Base-by-base conservation (phyloP, 371 early-diverging fungal genomes). In the Synchytrium microbalum region DNA sequence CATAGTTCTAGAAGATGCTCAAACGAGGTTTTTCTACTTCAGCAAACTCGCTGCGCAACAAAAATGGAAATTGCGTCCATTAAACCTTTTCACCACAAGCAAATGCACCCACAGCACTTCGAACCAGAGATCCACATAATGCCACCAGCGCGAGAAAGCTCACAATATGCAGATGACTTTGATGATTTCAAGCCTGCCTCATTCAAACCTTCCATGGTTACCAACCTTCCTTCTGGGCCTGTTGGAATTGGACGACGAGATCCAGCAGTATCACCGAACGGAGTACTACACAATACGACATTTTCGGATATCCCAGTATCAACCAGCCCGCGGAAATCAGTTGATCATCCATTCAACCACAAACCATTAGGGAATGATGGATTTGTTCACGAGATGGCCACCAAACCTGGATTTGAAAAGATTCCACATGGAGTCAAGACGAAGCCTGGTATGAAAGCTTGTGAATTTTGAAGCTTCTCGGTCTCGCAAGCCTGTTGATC, bases 161-260 rank as follows among this genome's bases (percentile, higher is more conserved):
- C n/a, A n/a, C n/a, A n/a, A n/a, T 38, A 38, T 38, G 46, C 46
- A 38, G 46, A 38, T 19, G 46, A 38, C 46, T 38, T 38, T 38
- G 46, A 38, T 38, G 46, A 38, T 38, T 38, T 38, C 46, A 38
- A 38, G 19, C 46, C 46, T n/a, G n/a, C n/a, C n/a, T n/a, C n/a
- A n/a, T n/a, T n/a, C 5, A 38, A 38, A 38, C 46, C 19, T 19
- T 38, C 19, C 10, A 38, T 19, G 46, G 19, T 19, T 10, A 38
- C 46, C 10, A 38, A 38, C 46, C n/a, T n/a, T n/a, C n/a, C n/a
- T n/a, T n/a, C n/a, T n/a, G n/a, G n/a, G n/a, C n/a, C n/a, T n/a
- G n/a, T n/a, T n/a, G n/a, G n/a, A 19, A 38, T 38, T 38, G 10
- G 10, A 38, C 10, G 10, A 38, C 46, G 19, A 38, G 46, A 38